phyloP scores from a whole-genome alignment of 164 flowering plant genomes.

The Aristolochia fimbriata region DNA sequence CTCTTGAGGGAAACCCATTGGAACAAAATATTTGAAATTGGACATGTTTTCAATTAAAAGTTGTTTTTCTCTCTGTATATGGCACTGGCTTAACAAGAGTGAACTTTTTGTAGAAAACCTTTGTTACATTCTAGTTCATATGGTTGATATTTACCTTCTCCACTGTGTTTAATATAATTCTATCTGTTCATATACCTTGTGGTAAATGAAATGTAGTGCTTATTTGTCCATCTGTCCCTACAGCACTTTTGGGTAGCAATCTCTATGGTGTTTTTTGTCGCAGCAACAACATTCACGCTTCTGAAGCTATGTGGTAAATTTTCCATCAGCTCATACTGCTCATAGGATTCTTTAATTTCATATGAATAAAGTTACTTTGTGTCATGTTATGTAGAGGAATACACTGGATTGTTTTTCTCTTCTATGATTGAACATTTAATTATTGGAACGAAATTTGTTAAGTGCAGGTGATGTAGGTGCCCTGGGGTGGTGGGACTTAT shows the following conservation, averaged over 20 bases:
- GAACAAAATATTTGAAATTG: no score
- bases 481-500: slow-evolving; percentile 94
- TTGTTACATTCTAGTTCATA: no score
- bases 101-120: no score
- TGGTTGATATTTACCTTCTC: background rate
- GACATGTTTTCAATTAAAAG: no score
- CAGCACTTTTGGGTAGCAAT: slow-evolving; percentile 73
- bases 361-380: background rate
- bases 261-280: slow-evolving; percentile 63
- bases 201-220: background rate
- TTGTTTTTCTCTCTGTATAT: no score
- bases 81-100: no score
- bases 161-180: background rate
- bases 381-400: background rate
- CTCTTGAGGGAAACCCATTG: no score
- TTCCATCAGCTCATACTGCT: no score
- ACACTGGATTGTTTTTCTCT: background rate
- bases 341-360: no score
- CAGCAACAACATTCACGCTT: slow-evolving; percentile 59
- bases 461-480: slow-evolving; percentile 81
- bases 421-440: background rate
- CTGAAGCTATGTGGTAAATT: slow-evolving; percentile 55
- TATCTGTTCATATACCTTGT: background rate
- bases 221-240: slow-evolving; percentile 4
- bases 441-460: no score